A percentile compares a stretch with the other conserved stretches of the same genome.
Conservation (phyloP, 2,329 filamentous ascomycete species). For the Ascochyta rabiei region DNA sequence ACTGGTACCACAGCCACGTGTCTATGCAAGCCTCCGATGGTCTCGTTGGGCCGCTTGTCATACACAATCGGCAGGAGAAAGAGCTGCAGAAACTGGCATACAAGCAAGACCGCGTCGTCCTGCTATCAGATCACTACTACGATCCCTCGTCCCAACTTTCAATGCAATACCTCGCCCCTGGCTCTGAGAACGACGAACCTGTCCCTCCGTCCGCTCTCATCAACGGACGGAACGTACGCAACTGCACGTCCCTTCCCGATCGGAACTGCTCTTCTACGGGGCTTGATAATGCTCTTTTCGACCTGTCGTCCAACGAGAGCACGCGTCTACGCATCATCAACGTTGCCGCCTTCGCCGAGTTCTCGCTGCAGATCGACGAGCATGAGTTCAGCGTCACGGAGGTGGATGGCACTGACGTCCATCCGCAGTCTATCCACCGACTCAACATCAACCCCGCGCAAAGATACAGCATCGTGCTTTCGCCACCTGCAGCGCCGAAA, state of each 20-base stretch:
- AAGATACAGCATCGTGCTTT: slow-evolving; percentile 69
- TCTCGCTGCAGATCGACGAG: slow-evolving; percentile 65
- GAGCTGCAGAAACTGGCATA: slow-evolving; percentile 50
- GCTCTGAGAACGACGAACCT: slow-evolving; percentile 62
- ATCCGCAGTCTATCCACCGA: slow-evolving; percentile 60
- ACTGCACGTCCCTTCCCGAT: slow-evolving; percentile 47
- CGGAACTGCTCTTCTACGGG: slow-evolving; percentile 46
- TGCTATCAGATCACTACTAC: slow-evolving; percentile 73
- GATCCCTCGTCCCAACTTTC: slow-evolving; percentile 57
- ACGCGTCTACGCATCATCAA: slow-evolving; percentile 77
- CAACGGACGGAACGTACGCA: slow-evolving; percentile 48
- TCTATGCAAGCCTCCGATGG: slow-evolving; percentile 52
- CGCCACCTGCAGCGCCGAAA: slow-evolving; percentile 52
- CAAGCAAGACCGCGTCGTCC: slow-evolving; percentile 63
- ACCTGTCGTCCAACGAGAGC: slow-evolving; percentile 57
- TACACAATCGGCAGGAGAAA: slow-evolving; percentile 50
- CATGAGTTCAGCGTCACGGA: slow-evolving; percentile 68
- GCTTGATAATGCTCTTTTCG: slow-evolving; percentile 36
- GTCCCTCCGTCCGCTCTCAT: slow-evolving; percentile 54
- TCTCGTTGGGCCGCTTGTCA: slow-evolving; percentile 46
- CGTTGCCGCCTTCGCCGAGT: slow-evolving; percentile 69
- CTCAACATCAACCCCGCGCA: slow-evolving; percentile 71
- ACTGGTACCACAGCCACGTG: slow-evolving; percentile 47
- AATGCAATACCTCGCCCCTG: slow-evolving; percentile 59
- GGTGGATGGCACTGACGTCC: slow-evolving; percentile 68